Evolutionary conservation across 192 early-diverging fungal species (phyloP).

Genomic region (Backusella parvicylindrica): DNA sequence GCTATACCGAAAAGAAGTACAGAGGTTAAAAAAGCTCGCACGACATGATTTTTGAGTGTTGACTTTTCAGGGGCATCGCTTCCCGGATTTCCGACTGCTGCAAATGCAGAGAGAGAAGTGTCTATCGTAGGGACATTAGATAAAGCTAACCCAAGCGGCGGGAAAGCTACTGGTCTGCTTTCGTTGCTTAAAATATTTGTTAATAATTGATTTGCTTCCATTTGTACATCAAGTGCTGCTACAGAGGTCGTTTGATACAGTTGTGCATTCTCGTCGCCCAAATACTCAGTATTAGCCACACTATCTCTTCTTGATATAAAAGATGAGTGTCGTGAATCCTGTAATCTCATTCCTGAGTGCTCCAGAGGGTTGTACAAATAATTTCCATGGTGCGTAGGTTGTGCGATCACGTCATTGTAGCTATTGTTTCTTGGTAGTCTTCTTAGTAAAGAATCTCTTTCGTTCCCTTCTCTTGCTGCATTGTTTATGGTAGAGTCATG

Average conservation of each 20-base stretch:
- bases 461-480: constrained; percentile 1
- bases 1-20: constrained; percentile 31
- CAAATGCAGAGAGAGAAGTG: constrained; percentile 20
- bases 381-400: background rate
- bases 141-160: constrained; percentile 27
- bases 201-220: constrained; percentile 18
- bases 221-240: constrained; percentile 17
- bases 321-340: background rate
- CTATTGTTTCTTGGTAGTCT: background rate
- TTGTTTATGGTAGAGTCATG: background rate
- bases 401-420: background rate
- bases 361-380: constrained; percentile 4
- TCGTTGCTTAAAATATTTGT: background rate
- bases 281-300: constrained; percentile 26
- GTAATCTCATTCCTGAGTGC: background rate
- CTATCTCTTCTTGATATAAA: background rate
- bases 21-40: constrained; percentile 19
- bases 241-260: constrained; percentile 7
- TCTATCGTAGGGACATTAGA: constrained; percentile 26
- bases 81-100: constrained; percentile 1
- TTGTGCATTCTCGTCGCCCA: constrained; percentile 13
- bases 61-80: constrained; percentile 1
- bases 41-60: constrained; percentile 11
- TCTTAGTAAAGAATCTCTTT: background rate
- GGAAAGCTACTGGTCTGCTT: constrained; percentile 14